Conservation (phyloP, 306 rosid species). For the Trifolium fragiferum region DNA sequence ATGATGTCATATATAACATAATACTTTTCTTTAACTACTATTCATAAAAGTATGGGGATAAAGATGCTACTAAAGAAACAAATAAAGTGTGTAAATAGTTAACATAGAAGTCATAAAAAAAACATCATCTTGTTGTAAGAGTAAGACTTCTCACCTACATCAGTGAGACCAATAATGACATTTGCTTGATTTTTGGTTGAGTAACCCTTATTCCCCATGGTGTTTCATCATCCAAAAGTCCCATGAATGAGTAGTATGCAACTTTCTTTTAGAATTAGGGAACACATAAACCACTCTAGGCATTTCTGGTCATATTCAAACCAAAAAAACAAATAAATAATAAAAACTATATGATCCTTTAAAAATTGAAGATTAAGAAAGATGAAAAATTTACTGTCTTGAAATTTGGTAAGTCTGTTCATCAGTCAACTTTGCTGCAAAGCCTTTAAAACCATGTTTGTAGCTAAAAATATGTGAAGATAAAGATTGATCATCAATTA, state of each 20-base stretch:
- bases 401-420: constrained; percentile 70
- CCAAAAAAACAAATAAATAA: constrained; percentile 11
- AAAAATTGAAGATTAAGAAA: not conserved
- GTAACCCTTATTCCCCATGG: constrained; percentile 57
- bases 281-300: constrained; percentile 75
- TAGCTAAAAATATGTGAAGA: no score
- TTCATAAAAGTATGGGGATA: no score
- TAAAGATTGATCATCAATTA: no score
- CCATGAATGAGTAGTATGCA: constrained; percentile 87
- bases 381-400: constrained; percentile 36
- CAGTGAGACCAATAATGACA: constrained; percentile 72
- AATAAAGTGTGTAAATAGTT: no score
- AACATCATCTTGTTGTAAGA: constrained; percentile 8
- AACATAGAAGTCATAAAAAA: constrained; percentile 25
- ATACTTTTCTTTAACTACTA: no score
- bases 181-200: constrained; percentile 69
- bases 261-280: constrained; percentile 66
- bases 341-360: constrained; percentile 28
- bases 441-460: constrained; percentile 75
- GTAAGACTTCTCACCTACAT: constrained; percentile 58
- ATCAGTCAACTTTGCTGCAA: constrained; percentile 71
- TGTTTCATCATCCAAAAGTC: constrained; percentile 61
- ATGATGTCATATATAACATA: constrained; percentile 37
- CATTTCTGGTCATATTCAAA: constrained; percentile 61
- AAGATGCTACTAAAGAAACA: no score